Evolutionary conservation across 495 filamentous ascomycete genomes (phyloP).

Genomic region (Immersiella caudata): DNA sequence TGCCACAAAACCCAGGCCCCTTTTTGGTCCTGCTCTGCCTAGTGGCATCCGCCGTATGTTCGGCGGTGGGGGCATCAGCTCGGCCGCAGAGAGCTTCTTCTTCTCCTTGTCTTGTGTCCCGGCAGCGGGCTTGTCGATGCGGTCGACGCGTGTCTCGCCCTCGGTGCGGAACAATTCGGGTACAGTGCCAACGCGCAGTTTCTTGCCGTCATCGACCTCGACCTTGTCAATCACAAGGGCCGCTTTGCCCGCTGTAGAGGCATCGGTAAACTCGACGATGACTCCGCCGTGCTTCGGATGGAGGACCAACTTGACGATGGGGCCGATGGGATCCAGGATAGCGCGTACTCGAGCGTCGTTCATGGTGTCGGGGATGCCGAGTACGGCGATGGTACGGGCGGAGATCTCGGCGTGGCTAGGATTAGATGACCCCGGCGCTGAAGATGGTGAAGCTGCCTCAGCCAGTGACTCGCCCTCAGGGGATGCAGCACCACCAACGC

Average conservation of each 20-base stretch:
- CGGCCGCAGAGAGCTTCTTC: conserved; percentile 39
- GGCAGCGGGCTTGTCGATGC: conserved; percentile 48
- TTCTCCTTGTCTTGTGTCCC: conserved; percentile 31
- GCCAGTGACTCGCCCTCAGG: conserved; percentile 32
- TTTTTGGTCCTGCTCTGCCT: conserved; percentile 60
- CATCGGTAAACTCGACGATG: conserved; percentile 76
- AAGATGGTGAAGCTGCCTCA: conserved; percentile 22
- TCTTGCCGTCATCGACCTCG: conserved; percentile 66
- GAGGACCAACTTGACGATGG: conserved; percentile 65
- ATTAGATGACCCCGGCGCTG: conserved; percentile 34
- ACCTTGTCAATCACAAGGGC: conserved; percentile 70
- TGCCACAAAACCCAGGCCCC: conserved; percentile 51
- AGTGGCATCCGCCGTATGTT: conserved; percentile 63
- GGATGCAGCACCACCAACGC: conserved; percentile 14
- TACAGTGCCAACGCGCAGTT: conserved; percentile 68
- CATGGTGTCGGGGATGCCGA: conserved; percentile 70
- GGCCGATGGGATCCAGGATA: conserved; percentile 63
- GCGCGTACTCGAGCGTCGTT: conserved; percentile 71
- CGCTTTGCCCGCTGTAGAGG: conserved; percentile 73
- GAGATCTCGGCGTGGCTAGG: conserved; percentile 39
- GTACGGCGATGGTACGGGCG: conserved; percentile 62
- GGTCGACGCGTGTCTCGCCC: conserved; percentile 56
- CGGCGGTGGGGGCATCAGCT: conserved; percentile 54
- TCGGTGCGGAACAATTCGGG: conserved; percentile 67
- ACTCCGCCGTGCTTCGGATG: conserved; percentile 84